Evolutionary conservation across 2,329 filamentous ascomycete genomes (phyloP), one percentile per base, ranked within the genome.

Genomic region (Aspergillus neoniger): DNA sequence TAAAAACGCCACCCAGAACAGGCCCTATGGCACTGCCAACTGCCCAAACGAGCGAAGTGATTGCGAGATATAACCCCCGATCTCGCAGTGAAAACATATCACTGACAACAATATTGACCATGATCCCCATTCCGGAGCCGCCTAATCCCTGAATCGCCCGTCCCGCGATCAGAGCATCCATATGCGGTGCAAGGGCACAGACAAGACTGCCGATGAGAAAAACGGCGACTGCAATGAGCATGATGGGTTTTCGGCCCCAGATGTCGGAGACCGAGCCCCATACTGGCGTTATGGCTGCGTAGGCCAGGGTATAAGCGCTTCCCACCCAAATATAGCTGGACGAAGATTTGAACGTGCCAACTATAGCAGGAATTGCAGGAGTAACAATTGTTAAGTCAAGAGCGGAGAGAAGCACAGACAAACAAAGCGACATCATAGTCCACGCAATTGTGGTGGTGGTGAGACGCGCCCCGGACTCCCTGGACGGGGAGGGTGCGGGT

Each of bases 361-460:
- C 77, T 54, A 86, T 86, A 4, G 82, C 83, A 0, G 84, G 84
- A 0, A 86, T 68, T 2, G 84, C 83, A 7, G 84, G 86, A 0
- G 84, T 82, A 38, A 86, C 78, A 66, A 86, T 86, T 1, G 83
- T 85, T 21, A 63, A 39, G 41, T 72, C 69, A 8, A 72, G 62
- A 5, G 69, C 68, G 38, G 62, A 38, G 15, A 55, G 21, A 8
- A 55, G 15, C 14, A 55, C 49, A 14, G 62, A 59, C 25, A 65
- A 43, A 23, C 43, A 48, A 17, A 48, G 43, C 7, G 43, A 48
- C 7, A 48, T 7, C 43, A 48, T 48, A 19, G 43, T 48, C n/a
- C 43, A 48, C 2, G 43, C 43, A 17, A 48, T 48, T 2, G 43
- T 48, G 17, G 19, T 28, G 7, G 25, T 28, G 25, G 25, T 28